Percentiles rank a stretch among this genome's conserved stretches.
Evolutionary conservation across 2,329 filamentous ascomycete genomes (phyloP).

Genomic region (Aspergillus sp.): DNA sequence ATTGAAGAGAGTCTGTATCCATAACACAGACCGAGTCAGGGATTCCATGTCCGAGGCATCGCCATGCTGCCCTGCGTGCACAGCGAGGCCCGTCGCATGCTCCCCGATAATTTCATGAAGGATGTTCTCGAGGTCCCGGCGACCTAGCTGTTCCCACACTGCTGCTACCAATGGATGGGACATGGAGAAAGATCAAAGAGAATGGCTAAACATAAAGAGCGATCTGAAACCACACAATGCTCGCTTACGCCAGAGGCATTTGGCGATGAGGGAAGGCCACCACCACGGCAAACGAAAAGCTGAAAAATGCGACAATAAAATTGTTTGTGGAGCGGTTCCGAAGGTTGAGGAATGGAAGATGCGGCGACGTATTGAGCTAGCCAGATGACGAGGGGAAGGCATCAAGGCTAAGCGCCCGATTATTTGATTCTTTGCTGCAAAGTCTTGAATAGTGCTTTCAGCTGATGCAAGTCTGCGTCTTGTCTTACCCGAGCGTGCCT

Average conservation of each 20-base stretch:
- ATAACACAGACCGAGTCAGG: constrained; percentile 35
- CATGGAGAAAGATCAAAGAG: constrained; percentile 25
- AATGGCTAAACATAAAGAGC: constrained; percentile 21
- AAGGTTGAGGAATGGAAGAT: background rate
- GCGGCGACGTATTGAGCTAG: constrained; percentile 8
- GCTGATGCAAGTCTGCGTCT: constrained; percentile 29
- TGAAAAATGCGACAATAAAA: constrained; percentile 7
- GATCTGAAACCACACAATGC: background rate
- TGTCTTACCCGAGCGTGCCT: constrained; percentile 24
- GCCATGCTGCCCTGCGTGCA: constrained; percentile 29
- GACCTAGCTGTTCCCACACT: constrained; percentile 41
- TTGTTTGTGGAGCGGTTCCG: constrained; percentile 3
- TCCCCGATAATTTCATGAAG: constrained; percentile 42
- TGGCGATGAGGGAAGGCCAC: background rate
- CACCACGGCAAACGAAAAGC: background rate
- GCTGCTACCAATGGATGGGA: constrained; percentile 40
- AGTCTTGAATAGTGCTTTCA: constrained; percentile 15
- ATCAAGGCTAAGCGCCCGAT: constrained; percentile 7
- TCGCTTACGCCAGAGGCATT: background rate
- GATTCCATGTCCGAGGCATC: constrained; percentile 29
- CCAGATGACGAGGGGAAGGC: constrained; percentile 10
- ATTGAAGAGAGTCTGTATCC: constrained; percentile 44
- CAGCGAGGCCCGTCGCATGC: constrained; percentile 35
- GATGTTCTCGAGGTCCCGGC: constrained; percentile 39
- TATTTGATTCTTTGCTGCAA: background rate